Percentiles rank a stretch among this genome's conserved stretches.
Conservation (phyloP, 371 early-diverging fungal genomes). For the Apophysomyces elegans region DNA sequence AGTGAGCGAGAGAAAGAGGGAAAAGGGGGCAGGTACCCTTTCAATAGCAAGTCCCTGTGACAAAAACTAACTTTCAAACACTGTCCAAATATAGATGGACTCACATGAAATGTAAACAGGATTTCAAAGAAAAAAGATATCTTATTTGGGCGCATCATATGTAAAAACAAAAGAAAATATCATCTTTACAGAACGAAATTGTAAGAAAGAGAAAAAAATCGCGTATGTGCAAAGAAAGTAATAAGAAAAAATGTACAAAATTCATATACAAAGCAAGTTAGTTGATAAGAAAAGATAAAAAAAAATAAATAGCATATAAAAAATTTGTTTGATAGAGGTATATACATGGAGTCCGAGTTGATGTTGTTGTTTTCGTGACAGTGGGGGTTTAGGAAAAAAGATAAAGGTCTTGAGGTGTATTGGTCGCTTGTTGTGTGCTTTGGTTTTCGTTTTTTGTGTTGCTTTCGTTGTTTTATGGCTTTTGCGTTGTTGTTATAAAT, state of each 20-base stretch:
- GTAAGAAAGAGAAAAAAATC: neutral
- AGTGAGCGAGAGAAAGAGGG: too few species aligned
- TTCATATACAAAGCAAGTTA: neutral
- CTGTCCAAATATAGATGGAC: neutral
- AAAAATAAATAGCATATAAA: neutral
- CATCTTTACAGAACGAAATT: neutral
- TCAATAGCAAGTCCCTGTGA: constrained; percentile 2
- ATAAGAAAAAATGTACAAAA: neutral
- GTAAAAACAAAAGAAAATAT: neutral
- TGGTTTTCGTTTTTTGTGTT: too few species aligned
- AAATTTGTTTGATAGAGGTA: neutral
- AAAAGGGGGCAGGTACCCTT: neutral
- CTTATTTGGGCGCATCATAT: constrained; percentile 1
- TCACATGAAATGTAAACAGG: constrained; percentile 2
- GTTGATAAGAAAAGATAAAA: neutral
- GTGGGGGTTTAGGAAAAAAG: too few species aligned
- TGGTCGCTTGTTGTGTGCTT: too few species aligned
- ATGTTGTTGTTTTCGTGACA: neutral
- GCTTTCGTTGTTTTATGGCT: too few species aligned
- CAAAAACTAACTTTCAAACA: neutral
- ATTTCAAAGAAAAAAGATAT: neutral
- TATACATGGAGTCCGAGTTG: neutral
- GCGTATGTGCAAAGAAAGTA: constrained; percentile 6
- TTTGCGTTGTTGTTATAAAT: neutral
- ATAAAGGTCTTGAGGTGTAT: too few species aligned